phyloP scores from a whole-genome alignment of 768 basidiomycete genomes.

The Pleurotus giganteus region DNA sequence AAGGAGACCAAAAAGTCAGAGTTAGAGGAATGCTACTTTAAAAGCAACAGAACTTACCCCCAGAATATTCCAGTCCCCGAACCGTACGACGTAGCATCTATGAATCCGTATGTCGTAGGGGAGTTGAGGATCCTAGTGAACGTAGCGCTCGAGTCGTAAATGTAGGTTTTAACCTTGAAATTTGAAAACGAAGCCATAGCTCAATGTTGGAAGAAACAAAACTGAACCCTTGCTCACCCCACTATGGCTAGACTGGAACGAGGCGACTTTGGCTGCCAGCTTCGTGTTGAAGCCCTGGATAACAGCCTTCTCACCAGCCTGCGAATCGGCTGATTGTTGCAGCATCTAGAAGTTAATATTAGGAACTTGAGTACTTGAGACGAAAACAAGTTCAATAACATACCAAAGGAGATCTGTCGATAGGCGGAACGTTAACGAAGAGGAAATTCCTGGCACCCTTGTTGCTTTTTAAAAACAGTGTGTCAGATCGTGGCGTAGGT shows the following conservation, averaged over 20 bases:
- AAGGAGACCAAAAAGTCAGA: slow-evolving; percentile 2
- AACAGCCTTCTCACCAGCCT: slow-evolving; percentile 40
- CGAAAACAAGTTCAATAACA: background rate
- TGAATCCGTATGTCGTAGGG: slow-evolving; percentile 52
- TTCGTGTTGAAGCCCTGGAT: slow-evolving; percentile 52
- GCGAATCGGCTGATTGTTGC: slow-evolving; percentile 34
- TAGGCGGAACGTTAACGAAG: slow-evolving; percentile 41
- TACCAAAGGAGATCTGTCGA: slow-evolving; percentile 44
- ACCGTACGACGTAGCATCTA: slow-evolving; percentile 49
- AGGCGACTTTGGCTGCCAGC: slow-evolving; percentile 35
- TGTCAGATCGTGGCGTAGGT: background rate
- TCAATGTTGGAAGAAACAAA: background rate
- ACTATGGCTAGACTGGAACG: slow-evolving; percentile 41
- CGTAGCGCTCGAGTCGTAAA: slow-evolving; percentile 49
- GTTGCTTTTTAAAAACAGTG: too few relatives aligned
- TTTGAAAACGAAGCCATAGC: background rate
- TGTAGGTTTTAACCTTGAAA: slow-evolving; percentile 41
- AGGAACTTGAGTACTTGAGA: background rate
- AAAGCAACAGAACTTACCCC: slow-evolving; percentile 36
- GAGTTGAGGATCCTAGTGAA: slow-evolving; percentile 49
- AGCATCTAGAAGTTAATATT: slow-evolving; percentile 41
- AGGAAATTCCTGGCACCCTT: slow-evolving; percentile 58
- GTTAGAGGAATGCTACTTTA: background rate
- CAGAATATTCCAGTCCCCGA: slow-evolving; percentile 45
- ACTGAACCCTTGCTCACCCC: slow-evolving; percentile 37